Percentiles rank a stretch among this genome's conserved stretches.
Conservation (phyloP, 768 basidiomycete genomes). For the Sporobolomyces phaffii region DNA sequence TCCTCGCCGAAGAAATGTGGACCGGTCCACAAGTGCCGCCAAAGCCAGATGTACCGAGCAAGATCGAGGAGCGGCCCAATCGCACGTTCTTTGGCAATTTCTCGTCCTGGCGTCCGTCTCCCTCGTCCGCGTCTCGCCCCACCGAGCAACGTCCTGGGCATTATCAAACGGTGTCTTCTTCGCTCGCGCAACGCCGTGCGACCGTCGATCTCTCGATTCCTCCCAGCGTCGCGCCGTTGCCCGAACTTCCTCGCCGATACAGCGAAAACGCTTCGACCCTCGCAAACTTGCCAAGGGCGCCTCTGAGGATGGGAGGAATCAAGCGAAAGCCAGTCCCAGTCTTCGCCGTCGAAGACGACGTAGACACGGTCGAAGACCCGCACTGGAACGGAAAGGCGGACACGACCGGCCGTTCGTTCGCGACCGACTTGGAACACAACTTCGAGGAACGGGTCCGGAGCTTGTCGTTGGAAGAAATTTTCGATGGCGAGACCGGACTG, state of each 20-base stretch:
- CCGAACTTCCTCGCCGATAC: constrained; percentile 1
- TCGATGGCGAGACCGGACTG: constrained; percentile 2
- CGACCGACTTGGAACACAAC: neutral
- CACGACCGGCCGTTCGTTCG: neutral
- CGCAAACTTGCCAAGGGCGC: neutral
- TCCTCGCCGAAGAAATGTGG: neutral
- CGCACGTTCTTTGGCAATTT: neutral
- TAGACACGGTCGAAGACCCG: neutral
- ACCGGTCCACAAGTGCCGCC: neutral
- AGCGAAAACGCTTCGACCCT: neutral
- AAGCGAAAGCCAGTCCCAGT: constrained; percentile 20
- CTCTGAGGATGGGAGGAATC: neutral
- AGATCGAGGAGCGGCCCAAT: neutral
- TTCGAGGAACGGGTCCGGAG: constrained; percentile 4
- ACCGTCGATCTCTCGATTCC: neutral
- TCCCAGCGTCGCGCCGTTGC: neutral
- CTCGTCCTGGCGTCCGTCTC: constrained; percentile 1
- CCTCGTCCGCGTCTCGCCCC: neutral
- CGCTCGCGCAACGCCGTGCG: neutral
- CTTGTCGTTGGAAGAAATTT: constrained; percentile 8
- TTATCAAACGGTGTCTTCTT: constrained; percentile 4
- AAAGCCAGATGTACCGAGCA: neutral
- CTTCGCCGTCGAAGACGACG: constrained; percentile 8
- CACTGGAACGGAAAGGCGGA: neutral
- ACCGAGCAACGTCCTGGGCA: neutral